Evolutionary conservation across 2,329 filamentous ascomycete genomes (phyloP), one percentile per base, ranked within the genome.

Genomic region (Trichoderma harzianum): DNA sequence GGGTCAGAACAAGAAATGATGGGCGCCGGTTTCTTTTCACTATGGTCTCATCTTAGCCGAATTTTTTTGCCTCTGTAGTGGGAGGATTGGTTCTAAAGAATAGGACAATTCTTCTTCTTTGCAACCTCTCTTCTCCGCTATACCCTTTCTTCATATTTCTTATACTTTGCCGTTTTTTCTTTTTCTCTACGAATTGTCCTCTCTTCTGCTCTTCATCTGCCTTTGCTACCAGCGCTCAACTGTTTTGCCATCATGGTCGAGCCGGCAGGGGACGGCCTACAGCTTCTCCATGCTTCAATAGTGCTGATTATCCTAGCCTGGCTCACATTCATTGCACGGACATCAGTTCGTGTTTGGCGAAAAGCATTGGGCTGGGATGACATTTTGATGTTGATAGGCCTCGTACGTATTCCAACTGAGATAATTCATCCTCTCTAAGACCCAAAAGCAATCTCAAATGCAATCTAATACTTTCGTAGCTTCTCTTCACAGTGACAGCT

Each of bases 401-500:
- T 69, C 39, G 66, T 69, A 69, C 55, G 66, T 69, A 26, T 26
- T 43, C 36, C 36, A 43, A 43, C 16, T 43, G 16, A 7, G 36
- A 43, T 43, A 43, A 43, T 43, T 43, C 16, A 43, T 43, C 36
- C 36, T 43, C 36, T 43, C 36, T 16, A 7, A 18, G 36, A 43
- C 36, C 16, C 16, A 43, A 43, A 43, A 43, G 36, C 36, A 43
- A 43, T 8, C 14, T 18, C 36, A 69, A 10, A 30, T 7, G 24
- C n/a, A 11, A 7, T 51, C 66, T 69, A 61, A 69, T 47, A n/a
- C 66, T 69, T 61, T 10, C n/a, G 11, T 39, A 69, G 66, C 66
- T 69, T 60, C 66, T 69, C 36, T 69, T 69, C 21, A 51, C 66
- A 8, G 66, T 69, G 2, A 69, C 66, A n/a, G 66, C 66, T 51